Evolutionary conservation across 192 early-diverging fungal genomes (phyloP).

Genomic region (Podila clonocystis): DNA sequence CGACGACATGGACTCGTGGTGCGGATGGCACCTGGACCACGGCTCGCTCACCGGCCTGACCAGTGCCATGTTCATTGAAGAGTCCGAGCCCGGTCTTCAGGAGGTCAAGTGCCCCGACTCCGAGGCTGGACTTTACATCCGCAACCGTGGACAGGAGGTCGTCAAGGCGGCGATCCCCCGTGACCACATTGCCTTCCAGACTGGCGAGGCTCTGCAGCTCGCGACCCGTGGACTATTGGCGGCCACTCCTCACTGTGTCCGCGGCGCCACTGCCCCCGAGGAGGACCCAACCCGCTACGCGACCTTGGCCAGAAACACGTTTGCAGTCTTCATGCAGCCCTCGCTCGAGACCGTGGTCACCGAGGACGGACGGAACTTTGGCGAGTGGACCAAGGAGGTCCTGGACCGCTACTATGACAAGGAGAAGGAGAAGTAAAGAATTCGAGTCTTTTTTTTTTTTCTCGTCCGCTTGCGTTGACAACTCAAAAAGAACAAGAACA

Average conservation of each 20-base stretch:
- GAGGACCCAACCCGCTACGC: constrained; percentile 37
- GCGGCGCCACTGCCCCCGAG: constrained; percentile 54
- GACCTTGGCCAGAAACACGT: constrained; percentile 67
- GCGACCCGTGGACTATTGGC: constrained; percentile 59
- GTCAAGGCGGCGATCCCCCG: constrained; percentile 64
- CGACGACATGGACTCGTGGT: constrained; percentile 69
- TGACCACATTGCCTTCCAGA: constrained; percentile 75
- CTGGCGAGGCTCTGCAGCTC: constrained; percentile 70
- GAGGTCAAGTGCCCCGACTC: constrained; percentile 53
- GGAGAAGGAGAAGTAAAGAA: constrained; percentile 5
- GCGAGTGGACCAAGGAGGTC: constrained; percentile 49
- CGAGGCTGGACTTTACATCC: constrained; percentile 69
- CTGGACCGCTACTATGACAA: constrained; percentile 49
- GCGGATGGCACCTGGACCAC: constrained; percentile 78
- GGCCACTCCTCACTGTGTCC: constrained; percentile 76
- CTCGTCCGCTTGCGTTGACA: too few species aligned
- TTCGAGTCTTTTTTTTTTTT: not conserved
- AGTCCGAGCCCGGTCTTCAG: constrained; percentile 42
- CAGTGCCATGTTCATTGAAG: constrained; percentile 68
- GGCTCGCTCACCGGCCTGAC: constrained; percentile 70
- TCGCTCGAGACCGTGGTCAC: constrained; percentile 54
- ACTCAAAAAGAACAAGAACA: too few species aligned
- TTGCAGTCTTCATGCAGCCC: constrained; percentile 81
- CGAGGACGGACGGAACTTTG: constrained; percentile 48
- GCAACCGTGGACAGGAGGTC: constrained; percentile 56